Base-by-base conservation (phyloP, 352 stramenopile genomes). In the Achlya hypogyna region DNA sequence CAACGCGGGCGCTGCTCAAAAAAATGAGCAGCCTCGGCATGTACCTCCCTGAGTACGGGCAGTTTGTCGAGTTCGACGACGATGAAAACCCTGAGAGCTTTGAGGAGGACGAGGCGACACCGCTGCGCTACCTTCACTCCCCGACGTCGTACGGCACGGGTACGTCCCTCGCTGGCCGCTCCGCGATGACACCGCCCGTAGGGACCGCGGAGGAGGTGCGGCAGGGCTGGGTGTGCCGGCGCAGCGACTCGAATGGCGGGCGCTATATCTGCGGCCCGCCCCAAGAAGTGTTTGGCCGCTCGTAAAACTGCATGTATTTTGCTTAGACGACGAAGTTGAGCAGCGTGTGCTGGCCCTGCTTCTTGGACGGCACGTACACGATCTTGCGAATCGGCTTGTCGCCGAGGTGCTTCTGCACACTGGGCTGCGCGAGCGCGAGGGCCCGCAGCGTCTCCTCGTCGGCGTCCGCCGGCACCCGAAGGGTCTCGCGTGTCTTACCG, bases 361-460 rank as follows among this genome's bases (percentile, higher is more conserved):
- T 91, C 69, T 91, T 89, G 14, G 84, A 84, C n/a, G 80, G 70
- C 64, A 93, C 81, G 43, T 91, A 73, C 53, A 93, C 89, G 42
- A 81, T 78, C 69, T 89, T 89, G 64, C 77, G 75, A 56, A 93
- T 76, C 31, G 71, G 69, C 43, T 83, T 81, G 63, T 78, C 82
- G 38, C 83, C 72, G 25, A 93, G 56, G 63, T 91, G 81, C 65
- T 83, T 84, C 60, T 89, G 81, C 38, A 93, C 77, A 23, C 67
- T 72, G 18, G 73, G 66, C 6, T 78, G 87, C 47, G 68, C 72
- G 35, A 91, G 49, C 25, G 85, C 83, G 31, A 91, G 72, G 38
- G 23, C 53, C 51, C 71, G 72, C 42, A 94, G 74, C 59, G 90
- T 81, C 27, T 72, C 72, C 42, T 91, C 82, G 32, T 79, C 82